These are phyloP conservation scores for Solanum lycopersicoides DNA, from an alignment of 257 asterid genomes.

Conservation along the genomic window DNA sequence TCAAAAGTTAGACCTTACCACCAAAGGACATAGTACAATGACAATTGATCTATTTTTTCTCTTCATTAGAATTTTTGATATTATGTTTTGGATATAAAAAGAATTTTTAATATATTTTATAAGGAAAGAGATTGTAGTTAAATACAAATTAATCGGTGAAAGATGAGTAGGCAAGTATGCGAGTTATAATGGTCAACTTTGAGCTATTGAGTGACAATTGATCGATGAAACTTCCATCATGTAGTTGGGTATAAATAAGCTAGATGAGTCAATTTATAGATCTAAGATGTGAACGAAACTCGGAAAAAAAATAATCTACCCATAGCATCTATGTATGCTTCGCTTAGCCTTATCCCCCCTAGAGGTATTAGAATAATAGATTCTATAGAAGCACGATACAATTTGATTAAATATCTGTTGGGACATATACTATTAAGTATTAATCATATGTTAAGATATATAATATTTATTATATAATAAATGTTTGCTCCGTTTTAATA, in stretches of 20 bases:
- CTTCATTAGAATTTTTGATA: neutral
- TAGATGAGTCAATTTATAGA: neutral
- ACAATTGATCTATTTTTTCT: too few species aligned
- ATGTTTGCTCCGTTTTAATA: too few species aligned
- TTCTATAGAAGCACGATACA: too few species aligned
- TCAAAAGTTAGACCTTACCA: neutral
- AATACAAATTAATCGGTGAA: too few species aligned
- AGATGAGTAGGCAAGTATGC: neutral
- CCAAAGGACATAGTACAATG: neutral
- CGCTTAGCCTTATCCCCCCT: neutral
- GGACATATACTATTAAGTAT: too few species aligned
- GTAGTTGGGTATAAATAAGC: neutral
- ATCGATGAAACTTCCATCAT: fast-evolving
- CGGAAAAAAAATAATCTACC: neutral
- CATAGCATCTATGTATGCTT: neutral
- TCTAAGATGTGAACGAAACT: neutral
- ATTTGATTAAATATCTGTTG: too few species aligned
- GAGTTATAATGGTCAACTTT: neutral
- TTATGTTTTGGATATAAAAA: neutral
- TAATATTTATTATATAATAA: too few species aligned
- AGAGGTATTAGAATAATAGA: neutral
- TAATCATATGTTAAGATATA: too few species aligned
- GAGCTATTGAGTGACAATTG: neutral
- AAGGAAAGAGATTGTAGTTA: neutral
- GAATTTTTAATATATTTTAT: too few species aligned